These are phyloP conservation scores for Leucaena leucocephala DNA, from an alignment of 306 rosid species.

Conservation along the genomic window DNA sequence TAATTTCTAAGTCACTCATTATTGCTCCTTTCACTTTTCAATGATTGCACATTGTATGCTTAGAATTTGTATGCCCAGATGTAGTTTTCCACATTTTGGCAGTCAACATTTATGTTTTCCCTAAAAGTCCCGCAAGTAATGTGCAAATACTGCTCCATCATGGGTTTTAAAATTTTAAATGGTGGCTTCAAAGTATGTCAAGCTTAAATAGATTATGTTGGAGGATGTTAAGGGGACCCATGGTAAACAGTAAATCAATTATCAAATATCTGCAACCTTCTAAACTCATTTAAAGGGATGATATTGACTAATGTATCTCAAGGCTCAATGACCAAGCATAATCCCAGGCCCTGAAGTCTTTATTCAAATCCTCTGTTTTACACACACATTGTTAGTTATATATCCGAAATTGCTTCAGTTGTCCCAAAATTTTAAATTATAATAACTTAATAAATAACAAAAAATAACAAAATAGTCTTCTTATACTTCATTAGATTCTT, in stretches of 20 bases:
- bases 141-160: background rate
- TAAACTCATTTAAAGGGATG: too few relatives aligned
- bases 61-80: background rate
- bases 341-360: background rate
- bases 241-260: too few relatives aligned
- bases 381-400: background rate
- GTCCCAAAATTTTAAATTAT: background rate
- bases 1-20: constrained; percentile 2
- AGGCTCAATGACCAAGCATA: background rate
- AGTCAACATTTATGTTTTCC: background rate
- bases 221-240: background rate
- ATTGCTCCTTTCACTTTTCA: constrained; percentile 4
- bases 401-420: background rate
- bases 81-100: constrained; percentile 4
- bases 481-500: background rate
- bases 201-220: background rate
- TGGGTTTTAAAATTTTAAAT: constrained; percentile 2
- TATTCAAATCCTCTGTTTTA: background rate
- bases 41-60: constrained; percentile 12
- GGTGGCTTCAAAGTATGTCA: background rate
- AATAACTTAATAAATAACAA: background rate
- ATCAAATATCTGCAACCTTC: too few relatives aligned
- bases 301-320: background rate
- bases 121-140: background rate
- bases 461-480: background rate